These are phyloP conservation scores for Xerocomellus intermedius DNA, from an alignment of 768 basidiomycete genomes.

Conservation along the genomic window DNA sequence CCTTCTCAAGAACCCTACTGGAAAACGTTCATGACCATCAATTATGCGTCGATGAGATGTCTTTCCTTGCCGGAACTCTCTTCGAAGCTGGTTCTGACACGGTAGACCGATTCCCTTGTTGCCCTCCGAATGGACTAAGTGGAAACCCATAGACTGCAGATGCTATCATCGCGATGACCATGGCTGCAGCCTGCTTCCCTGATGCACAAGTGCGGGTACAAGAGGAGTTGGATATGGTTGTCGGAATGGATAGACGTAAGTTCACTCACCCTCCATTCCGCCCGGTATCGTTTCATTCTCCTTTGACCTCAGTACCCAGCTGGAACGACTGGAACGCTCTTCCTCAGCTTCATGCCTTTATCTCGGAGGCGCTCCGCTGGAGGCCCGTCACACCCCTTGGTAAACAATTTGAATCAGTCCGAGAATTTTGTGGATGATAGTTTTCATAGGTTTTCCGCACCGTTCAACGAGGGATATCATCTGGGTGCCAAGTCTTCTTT, in stretches of 20 bases:
- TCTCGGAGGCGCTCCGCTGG: conserved; percentile 40
- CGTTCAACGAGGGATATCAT: conserved; percentile 61
- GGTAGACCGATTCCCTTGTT: conserved; percentile 12
- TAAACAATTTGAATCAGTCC: not conserved
- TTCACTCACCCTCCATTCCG: not conserved
- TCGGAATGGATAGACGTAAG: conserved; percentile 40
- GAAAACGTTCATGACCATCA: conserved; percentile 48
- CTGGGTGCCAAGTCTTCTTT: conserved; percentile 41
- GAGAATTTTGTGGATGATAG: not conserved
- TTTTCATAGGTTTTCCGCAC: conserved; percentile 47
- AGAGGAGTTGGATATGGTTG: conserved; percentile 50
- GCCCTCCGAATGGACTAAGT: not conserved
- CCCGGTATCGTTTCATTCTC: not conserved
- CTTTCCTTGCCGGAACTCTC: conserved; percentile 58
- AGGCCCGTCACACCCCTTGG: conserved; percentile 33
- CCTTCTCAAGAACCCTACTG: conserved; percentile 54
- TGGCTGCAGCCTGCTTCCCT: conserved; percentile 57
- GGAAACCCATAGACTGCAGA: not conserved
- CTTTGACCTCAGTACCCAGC: conserved; percentile 30
- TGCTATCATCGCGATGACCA: conserved; percentile 39
- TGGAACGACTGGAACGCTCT: conserved; percentile 35
- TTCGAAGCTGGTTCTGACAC: conserved; percentile 65
- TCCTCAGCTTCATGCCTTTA: conserved; percentile 37
- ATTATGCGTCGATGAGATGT: conserved; percentile 50
- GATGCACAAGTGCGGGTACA: conserved; percentile 48